Evolutionary conservation across 805 yeast genomes (phyloP), one percentile per base, ranked within the genome.

Genomic region (Metschnikowia cubensis): DNA sequence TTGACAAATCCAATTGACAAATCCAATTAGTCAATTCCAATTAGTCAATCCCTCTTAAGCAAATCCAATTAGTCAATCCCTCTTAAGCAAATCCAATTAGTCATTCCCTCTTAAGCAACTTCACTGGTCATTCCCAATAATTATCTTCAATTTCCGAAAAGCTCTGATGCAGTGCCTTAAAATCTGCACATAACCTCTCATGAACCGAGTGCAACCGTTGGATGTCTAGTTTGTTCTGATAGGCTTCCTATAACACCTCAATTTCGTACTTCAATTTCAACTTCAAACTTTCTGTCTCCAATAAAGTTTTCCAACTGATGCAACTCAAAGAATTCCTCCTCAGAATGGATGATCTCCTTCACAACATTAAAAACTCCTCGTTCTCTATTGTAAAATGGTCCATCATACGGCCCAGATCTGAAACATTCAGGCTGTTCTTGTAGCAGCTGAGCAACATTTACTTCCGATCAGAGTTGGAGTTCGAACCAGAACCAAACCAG

Each of bases 291-390:
- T 36, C 63, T 66, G 10, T 71, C 73, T 48, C 81, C 84, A 31
- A 83, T 63, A 43, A 77, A 79, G 37, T 65, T 69, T 48, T 82
- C 81, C 11, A 83, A 59, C 31, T 70, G 73, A 49, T 76, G 77
- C 32, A 83, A 55, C 50, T 79, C 82, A 36, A 75, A 77, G 21
- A 80, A 60, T 20, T 79, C 83, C 1, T 65, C 58, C 0, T 82
- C 59, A 2, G 77, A 70, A 3, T 53, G 50, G 21, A 66, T 63
- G n/a, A 80, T 58, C 2, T 52, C 49, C 0, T 50, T 42, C 3
- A 80, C 63, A 42, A 71, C 64, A 3, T 60, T 7, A 53, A 54
- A 1, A 81, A 63, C n/a, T 49, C 53, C 31, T 67, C 72, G 50
- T 73, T 74, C 45, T 71, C 73, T 1, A 53, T 25, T 4, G 68